Evolutionary conservation across 2,329 filamentous ascomycete genomes (phyloP).

Genomic region (Sordariomycetes sp.): DNA sequence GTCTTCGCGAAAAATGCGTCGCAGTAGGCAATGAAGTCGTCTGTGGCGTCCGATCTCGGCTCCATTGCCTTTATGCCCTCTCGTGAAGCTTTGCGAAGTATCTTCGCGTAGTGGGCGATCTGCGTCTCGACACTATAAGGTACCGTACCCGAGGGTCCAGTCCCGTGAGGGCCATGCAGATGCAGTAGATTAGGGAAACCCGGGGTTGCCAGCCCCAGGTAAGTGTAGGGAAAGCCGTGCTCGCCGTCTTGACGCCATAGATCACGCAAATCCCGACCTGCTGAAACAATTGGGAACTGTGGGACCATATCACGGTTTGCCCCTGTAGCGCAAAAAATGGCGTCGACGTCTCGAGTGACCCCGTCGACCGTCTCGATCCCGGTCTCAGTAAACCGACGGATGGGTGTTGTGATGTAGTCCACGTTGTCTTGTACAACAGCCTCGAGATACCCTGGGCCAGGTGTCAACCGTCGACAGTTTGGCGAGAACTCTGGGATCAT

Average conservation of each 20-base stretch:
- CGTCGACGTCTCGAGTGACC: no score
- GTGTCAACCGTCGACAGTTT: no score
- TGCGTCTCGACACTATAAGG: conserved; percentile 60
- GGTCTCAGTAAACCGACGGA: no score
- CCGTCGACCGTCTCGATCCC: no score
- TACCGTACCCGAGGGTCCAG: conserved; percentile 54
- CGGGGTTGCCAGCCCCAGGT: conserved; percentile 53
- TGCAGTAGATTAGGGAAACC: conserved; percentile 61
- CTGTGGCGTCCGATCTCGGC: conserved; percentile 48
- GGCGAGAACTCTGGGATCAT: no score
- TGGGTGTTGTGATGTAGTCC: no score
- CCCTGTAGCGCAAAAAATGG: no score
- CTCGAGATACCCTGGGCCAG: no score
- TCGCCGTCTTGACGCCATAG: conserved; percentile 40
- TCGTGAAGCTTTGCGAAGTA: conserved; percentile 55
- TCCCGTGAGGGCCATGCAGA: conserved; percentile 50
- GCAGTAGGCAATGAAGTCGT: conserved; percentile 54
- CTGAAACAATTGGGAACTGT: no score
- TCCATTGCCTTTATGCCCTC: conserved; percentile 57
- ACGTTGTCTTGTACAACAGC: no score
- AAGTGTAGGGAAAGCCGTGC: conserved; percentile 57
- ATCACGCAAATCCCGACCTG: no score
- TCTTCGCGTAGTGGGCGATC: conserved; percentile 54
- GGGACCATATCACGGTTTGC: no score
- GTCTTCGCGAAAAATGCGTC: conserved; percentile 46